Evolutionary conservation across 257 asterid species (phyloP), one percentile per base, ranked within the genome.

Genomic region (Vinca minor): DNA sequence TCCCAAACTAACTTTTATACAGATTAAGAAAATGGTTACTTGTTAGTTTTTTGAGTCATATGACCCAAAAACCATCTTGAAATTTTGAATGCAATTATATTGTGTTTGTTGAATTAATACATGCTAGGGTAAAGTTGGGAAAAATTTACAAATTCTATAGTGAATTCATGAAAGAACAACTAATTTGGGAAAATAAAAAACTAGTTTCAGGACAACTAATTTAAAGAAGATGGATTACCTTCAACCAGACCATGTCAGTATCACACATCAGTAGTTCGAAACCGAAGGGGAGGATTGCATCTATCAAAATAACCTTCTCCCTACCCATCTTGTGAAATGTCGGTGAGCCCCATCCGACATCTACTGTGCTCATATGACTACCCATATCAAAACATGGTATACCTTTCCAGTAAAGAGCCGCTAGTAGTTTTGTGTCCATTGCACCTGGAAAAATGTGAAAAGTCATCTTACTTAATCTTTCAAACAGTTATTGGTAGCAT

Each of bases 181-280:
- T n/a, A n/a, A n/a, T n/a, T n/a, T n/a, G n/a, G n/a, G n/a, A n/a
- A n/a, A n/a, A n/a, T n/a, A n/a, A n/a, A n/a, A n/a, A n/a, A n/a
- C n/a, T n/a, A n/a, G n/a, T n/a, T n/a, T n/a, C n/a, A n/a, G n/a
- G n/a, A n/a, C n/a, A n/a, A n/a, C n/a, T n/a, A n/a, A n/a, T n/a
- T 34, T 56, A 57, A 59, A 64, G 64, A 69, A 73, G 74, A 72
- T 34, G 52, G 23, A 59, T 71, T 83, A 93, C 99, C 99, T 93
- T 93, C 77, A 93, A 79, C 97, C 97, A 93, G 65, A 93, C 99
- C 96, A 87, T 89, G 82, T 93, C 99, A 1, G 99, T 93, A 59
- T 93, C 99, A 65, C 99, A 93, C 99, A 93, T 89, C 77, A 93
- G 78, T 50, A 93, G 71, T 69, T 93, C 99, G 76, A 84, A 84